Conservation (phyloP, 129 eudicot genomes). For the Pulicaria dysenterica region DNA sequence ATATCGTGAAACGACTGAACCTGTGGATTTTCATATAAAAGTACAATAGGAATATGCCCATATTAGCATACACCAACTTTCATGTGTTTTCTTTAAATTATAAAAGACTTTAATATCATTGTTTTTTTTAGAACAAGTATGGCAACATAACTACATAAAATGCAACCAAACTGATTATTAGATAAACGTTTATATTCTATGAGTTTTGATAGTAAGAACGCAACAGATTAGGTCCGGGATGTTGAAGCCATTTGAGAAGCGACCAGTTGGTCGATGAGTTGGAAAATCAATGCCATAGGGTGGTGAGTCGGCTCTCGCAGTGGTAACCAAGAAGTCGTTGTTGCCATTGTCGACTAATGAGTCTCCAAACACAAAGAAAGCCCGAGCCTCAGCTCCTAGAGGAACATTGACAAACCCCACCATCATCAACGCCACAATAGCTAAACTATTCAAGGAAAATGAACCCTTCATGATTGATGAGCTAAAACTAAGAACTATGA, state of each 20-base stretch:
- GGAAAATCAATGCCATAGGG: conserved; percentile 76
- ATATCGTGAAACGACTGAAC: neutral
- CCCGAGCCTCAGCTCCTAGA: conserved; percentile 40
- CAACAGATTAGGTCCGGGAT: conserved; percentile 65
- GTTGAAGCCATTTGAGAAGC: conserved; percentile 64
- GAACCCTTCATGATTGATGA: conserved; percentile 26
- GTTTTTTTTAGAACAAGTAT: neutral
- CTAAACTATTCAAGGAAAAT: conserved; percentile 22
- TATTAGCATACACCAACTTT: too few relatives aligned
- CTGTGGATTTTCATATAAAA: neutral
- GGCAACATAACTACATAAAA: neutral
- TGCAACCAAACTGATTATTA: neutral
- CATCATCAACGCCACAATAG: neutral
- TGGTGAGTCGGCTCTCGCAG: conserved; percentile 68
- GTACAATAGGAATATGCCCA: neutral
- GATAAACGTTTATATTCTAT: neutral
- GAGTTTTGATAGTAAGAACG: neutral
- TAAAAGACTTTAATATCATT: neutral
- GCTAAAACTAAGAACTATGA: conserved; percentile 3
- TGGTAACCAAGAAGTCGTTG: conserved; percentile 60
- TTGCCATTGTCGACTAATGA: conserved; percentile 73
- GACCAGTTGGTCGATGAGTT: conserved; percentile 64
- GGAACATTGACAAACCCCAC: conserved; percentile 24
- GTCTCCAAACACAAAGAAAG: conserved; percentile 69
- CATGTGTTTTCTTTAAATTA: neutral